A percentile compares a stretch with the other conserved stretches of the same genome.
phyloP scores from a whole-genome alignment of 2,329 filamentous ascomycete species.

The Hysterium pulicare region DNA sequence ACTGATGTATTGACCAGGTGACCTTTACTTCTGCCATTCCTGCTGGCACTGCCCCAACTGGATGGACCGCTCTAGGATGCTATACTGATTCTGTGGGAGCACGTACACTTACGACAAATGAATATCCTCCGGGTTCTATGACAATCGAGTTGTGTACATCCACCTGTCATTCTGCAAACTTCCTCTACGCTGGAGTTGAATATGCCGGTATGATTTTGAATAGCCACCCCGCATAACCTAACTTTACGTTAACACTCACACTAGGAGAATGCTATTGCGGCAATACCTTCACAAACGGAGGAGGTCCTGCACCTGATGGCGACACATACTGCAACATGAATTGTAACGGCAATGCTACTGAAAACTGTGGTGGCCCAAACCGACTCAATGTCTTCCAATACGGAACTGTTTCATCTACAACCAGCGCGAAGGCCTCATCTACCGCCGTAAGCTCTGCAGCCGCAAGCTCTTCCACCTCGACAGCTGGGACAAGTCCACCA shows the following conservation, averaged over 20 bases:
- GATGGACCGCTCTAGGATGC: conserved; percentile 28
- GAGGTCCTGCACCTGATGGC: conserved; percentile 8
- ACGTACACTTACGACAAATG: neutral
- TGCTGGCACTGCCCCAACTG: conserved; percentile 6
- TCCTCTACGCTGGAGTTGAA: conserved; percentile 25
- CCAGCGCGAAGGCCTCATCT: neutral
- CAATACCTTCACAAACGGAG: conserved; percentile 2
- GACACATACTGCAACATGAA: conserved; percentile 17
- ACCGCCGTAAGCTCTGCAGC: neutral
- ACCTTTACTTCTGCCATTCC: neutral
- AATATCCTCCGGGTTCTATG: conserved; percentile 12
- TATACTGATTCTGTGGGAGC: conserved; percentile 18
- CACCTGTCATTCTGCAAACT: conserved; percentile 19
- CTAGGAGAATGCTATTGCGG: conserved; percentile 7
- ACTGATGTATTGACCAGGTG: conserved; percentile 1
- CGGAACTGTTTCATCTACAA: neutral
- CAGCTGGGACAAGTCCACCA: neutral
- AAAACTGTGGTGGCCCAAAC: conserved; percentile 19
- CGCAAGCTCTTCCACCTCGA: too few species aligned
- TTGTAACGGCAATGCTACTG: conserved; percentile 18
- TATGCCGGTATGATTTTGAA: conserved; percentile 15
- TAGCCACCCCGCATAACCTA: too few species aligned
- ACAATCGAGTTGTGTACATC: conserved; percentile 23
- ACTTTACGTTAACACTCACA: too few species aligned
- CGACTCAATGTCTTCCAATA: conserved; percentile 9